These are phyloP conservation scores for Penicillium dipodomyicola DNA, from an alignment of 495 filamentous ascomycete species.

Conservation along the genomic window DNA sequence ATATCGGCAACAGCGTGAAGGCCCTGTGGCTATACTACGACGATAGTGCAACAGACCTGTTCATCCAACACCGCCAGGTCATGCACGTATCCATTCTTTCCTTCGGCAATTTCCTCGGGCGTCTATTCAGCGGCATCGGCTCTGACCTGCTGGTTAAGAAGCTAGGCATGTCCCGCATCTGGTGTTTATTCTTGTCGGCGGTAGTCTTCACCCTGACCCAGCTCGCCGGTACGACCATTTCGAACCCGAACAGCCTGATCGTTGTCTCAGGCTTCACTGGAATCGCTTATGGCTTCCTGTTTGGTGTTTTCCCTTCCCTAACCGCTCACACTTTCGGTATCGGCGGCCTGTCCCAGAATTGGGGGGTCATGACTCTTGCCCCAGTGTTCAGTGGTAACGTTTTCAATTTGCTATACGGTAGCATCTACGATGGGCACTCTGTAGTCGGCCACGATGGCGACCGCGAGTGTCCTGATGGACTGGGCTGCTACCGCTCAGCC, in stretches of 20 bases:
- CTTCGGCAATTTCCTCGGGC: conserved; percentile 76
- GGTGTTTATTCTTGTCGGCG: conserved; percentile 80
- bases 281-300: conserved; percentile 88
- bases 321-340: conserved; percentile 91
- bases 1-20: conserved; percentile 88
- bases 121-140: conserved; percentile 68
- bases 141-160: conserved; percentile 85
- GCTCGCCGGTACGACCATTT: conserved; percentile 71
- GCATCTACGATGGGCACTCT: conserved; percentile 77
- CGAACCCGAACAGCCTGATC: conserved; percentile 74
- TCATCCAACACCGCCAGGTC: conserved; percentile 79
- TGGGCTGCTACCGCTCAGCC: conserved; percentile 76
- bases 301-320: conserved; percentile 91
- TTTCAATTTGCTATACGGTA: conserved; percentile 83
- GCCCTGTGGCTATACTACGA: conserved; percentile 83
- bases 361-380: conserved; percentile 89
- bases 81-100: conserved; percentile 94
- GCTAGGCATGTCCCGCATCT: conserved; percentile 75
- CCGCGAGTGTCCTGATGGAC: conserved; percentile 71
- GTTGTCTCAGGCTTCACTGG: conserved; percentile 81
- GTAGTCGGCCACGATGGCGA: conserved; percentile 64
- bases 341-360: conserved; percentile 83
- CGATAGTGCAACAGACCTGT: conserved; percentile 64
- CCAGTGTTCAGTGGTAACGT: conserved; percentile 83
- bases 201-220: conserved; percentile 79